A percentile compares a stretch with the other conserved stretches of the same genome.
Conservation (phyloP, 169 alveolate genomes). For the Cytauxzoon felis region DNA sequence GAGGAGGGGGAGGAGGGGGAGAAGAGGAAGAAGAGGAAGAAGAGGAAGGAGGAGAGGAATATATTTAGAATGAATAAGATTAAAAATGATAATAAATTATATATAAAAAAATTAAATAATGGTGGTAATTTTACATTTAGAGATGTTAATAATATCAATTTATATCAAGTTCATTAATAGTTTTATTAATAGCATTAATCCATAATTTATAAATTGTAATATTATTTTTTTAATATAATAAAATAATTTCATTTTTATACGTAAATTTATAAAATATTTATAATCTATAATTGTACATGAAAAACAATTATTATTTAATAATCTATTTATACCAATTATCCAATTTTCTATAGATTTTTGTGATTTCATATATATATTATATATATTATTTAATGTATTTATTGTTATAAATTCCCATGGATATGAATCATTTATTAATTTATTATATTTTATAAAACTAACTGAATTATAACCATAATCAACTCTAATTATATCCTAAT, state of each 20-base stretch:
- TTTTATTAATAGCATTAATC: constrained; percentile 1
- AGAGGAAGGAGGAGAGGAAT: neutral
- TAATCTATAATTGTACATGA: neutral
- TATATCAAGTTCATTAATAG: neutral
- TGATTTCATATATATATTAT: neutral
- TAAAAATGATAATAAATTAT: neutral
- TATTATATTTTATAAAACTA: neutral
- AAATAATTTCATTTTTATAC: neutral
- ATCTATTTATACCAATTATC: neutral
- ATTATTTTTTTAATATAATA: neutral
- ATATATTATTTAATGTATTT: neutral
- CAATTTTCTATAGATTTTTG: neutral
- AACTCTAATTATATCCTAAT: neutral
- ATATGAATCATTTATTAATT: neutral
- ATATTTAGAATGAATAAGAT: neutral
- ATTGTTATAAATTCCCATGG: constrained; percentile 13
- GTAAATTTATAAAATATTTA: neutral
- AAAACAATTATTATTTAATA: neutral
- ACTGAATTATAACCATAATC: constrained; percentile 9
- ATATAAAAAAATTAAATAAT: neutral
- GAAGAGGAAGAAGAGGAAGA: neutral
- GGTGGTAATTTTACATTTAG: neutral
- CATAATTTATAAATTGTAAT: neutral
- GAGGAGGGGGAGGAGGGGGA: neutral
- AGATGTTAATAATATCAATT: neutral